Base-by-base conservation (phyloP, 163 green algal genomes). In the Volvox carteri region DNA sequence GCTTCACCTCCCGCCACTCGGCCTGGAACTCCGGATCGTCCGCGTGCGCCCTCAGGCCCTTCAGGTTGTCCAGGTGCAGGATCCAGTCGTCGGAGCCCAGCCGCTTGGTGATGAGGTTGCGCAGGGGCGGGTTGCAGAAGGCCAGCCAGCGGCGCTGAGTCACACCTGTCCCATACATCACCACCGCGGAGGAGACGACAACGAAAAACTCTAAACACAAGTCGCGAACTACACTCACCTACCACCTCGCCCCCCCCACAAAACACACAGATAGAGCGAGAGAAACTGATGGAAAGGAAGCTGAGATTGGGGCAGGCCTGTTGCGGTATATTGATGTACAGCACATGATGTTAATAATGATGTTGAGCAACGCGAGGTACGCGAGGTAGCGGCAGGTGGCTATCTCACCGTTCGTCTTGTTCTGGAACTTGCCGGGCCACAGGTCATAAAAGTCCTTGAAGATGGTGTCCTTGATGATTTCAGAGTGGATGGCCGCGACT, bases 341-440 rank as follows among this genome's bases (percentile, higher is more conserved):
- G n/a, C n/a, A n/a, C n/a, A n/a, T n/a, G n/a, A n/a, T n/a, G n/a
- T n/a, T n/a, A n/a, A n/a, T n/a, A n/a, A n/a, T n/a, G n/a, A n/a
- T n/a, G n/a, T n/a, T n/a, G n/a, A n/a, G n/a, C n/a, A n/a, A n/a
- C n/a, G n/a, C n/a, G n/a, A n/a, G n/a, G n/a, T n/a, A n/a, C n/a
- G n/a, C n/a, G n/a, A n/a, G n/a, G n/a, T n/a, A n/a, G n/a, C n/a
- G n/a, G n/a, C n/a, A n/a, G n/a, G n/a, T n/a, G n/a, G n/a, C n/a
- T n/a, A n/a, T n/a, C 62, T n/a, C 46, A 86, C 98, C 98, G 90
- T 99, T 99, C 90, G 98, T 99, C 95, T 99, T 99, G 96, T 99
- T 99, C 93, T 99, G 97, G 95, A 99, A 99, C 95, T 99, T 99
- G 65, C 98, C 75, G 18, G 95, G 95, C 93, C 94, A 97, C 54